phyloP scores from a whole-genome alignment of 192 early-diverging fungal genomes.

The Paraglomus occultum region DNA sequence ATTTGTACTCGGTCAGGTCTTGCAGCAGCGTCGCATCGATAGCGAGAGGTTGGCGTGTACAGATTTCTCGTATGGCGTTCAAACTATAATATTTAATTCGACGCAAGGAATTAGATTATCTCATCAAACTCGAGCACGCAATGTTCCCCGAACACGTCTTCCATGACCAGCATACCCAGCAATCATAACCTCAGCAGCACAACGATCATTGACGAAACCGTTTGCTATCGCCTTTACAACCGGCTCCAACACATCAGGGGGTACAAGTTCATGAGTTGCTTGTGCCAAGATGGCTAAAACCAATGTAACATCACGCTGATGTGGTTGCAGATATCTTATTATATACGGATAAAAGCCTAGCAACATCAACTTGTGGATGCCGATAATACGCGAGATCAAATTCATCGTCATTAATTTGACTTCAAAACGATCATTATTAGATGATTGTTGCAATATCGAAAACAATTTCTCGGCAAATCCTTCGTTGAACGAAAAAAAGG shows the following conservation, averaged over 20 bases:
- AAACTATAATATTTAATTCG: constrained; percentile 22
- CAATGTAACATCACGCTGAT: constrained; percentile 91
- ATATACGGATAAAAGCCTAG: constrained; percentile 92
- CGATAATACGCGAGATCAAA: constrained; percentile 92
- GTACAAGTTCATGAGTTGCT: constrained; percentile 88
- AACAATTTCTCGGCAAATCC: constrained; percentile 97
- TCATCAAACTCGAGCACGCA: constrained; percentile 38
- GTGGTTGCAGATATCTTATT: constrained; percentile 92
- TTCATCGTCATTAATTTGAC: constrained; percentile 91
- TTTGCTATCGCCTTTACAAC: constrained; percentile 92
- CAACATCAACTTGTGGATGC: constrained; percentile 90
- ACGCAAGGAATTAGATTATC: constrained; percentile 27
- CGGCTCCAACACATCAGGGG: constrained; percentile 87
- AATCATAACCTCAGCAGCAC: constrained; percentile 89
- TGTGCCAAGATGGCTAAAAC: constrained; percentile 90
- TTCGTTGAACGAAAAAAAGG: constrained; percentile 19
- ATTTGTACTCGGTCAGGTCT: constrained; percentile 89
- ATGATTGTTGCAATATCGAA: constrained; percentile 63
- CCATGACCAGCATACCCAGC: constrained; percentile 60
- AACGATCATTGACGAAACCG: constrained; percentile 94
- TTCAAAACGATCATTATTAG: constrained; percentile 83
- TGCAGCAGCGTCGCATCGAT: constrained; percentile 82
- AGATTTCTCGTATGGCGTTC: constrained; percentile 87
- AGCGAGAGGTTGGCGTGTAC: constrained; percentile 84
- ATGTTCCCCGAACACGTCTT: background rate